Base-by-base conservation (phyloP, 192 early-diverging fungal genomes). In the Umbelopsis isabellina region DNA sequence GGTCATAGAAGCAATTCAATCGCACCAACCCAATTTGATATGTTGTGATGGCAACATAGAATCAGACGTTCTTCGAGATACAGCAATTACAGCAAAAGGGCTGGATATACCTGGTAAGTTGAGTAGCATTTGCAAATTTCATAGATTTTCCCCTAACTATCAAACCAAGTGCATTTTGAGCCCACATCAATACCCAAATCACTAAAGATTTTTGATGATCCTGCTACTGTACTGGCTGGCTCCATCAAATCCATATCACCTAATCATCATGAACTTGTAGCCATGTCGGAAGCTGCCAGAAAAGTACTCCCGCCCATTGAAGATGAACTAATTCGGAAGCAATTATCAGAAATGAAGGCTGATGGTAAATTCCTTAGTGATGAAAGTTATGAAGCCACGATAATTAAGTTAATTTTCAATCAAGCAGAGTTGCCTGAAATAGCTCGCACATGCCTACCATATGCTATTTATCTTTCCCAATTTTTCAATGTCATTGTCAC, bases 121-220 rank as follows among this genome's bases (percentile, higher is more conserved):
- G n/a, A n/a, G 18, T 67, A 16, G 0, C 2, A 20, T 48, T 20
- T 25, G 69, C 22, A 46, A 16, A 49, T 49, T 52, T 51, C 18
- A 20, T 68, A 49, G 9, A 58, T 22, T 73, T 66, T 73, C n/a
- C 21, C n/a, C 35, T 21, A 64, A 46, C 48, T 44, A 37, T 30
- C 21, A 9, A 46, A 44, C 6, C n/a, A 55, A 69, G 33, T 50
- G 1, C 68, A 52, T 25, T 97, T 95, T 76, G 97, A 99, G 67
- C 95, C 97, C 0, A 99, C 97, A 1, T 97, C 95, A 7, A 83
- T 91, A 15, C 86, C 90, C 8, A 99, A 99, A 71, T 88, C 91
- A 27, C 71, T 80, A 2, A 83, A 75, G 23, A 23, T 95, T 15
- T 78, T 91, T 18, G 44, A 68, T 18, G 33, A 79, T 37, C 68